A percentile compares a stretch with the other conserved stretches of the same genome.
These are phyloP conservation scores for Fusarium sp. DNA, from an alignment of 2,329 filamentous ascomycete genomes.

Conservation along the genomic window DNA sequence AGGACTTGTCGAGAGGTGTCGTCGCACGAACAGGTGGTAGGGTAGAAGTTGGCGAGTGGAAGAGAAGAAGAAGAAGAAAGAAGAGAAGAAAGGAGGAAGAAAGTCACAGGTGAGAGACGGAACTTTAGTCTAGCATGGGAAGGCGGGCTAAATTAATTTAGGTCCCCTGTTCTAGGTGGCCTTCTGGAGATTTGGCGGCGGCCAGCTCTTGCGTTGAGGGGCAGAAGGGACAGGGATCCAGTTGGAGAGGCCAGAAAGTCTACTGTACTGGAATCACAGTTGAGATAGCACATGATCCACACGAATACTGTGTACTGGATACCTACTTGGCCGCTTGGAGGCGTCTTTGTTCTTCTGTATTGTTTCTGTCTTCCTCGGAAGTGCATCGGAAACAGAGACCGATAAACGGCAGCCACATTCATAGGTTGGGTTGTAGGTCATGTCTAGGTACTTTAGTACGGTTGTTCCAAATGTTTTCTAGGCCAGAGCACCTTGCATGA, in stretches of 20 bases:
- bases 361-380: slow-evolving; percentile 23
- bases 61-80: slow-evolving; percentile 15
- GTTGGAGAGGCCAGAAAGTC: background rate
- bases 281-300: background rate
- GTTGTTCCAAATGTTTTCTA: background rate
- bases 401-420: background rate
- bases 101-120: slow-evolving; percentile 19
- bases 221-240: slow-evolving; percentile 5
- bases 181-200: slow-evolving; percentile 30
- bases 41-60: slow-evolving; percentile 10
- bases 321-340: background rate
- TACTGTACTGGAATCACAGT: background rate
- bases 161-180: slow-evolving; percentile 38
- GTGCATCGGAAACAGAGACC: slow-evolving; percentile 13
- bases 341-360: slow-evolving; percentile 5
- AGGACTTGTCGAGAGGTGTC: slow-evolving; percentile 20
- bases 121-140: slow-evolving; percentile 11
- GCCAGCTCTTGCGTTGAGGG: slow-evolving; percentile 5
- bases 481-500: background rate
- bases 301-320: slow-evolving; percentile 16
- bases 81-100: slow-evolving; percentile 30
- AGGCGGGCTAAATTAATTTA: slow-evolving; percentile 27
- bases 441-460: background rate
- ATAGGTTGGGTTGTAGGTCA: background rate
- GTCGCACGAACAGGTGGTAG: slow-evolving; percentile 22